A percentile compares a stretch with the other conserved stretches of the same genome.
Evolutionary conservation across 2,329 filamentous ascomycete species (phyloP).

Genomic region (Aureobasidium namibiae): DNA sequence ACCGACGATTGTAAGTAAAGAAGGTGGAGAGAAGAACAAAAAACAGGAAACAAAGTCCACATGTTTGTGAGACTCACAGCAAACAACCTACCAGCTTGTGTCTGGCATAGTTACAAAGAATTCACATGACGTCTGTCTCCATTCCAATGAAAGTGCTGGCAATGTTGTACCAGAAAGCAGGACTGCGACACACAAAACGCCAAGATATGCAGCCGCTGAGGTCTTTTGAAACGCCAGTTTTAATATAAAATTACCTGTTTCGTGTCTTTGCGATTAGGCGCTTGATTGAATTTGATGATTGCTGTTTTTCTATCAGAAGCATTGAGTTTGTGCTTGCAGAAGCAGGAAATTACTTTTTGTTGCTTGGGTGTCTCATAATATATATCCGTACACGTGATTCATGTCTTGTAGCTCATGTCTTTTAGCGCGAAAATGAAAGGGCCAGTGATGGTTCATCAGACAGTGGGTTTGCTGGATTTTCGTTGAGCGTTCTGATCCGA

Average conservation of each 20-base stretch:
- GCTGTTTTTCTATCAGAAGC: neutral
- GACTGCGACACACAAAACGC: conserved; percentile 6
- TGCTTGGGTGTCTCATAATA: conserved; percentile 1
- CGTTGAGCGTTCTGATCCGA: neutral
- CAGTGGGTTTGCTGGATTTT: neutral
- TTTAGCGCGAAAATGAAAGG: neutral
- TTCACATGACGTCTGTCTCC: conserved; percentile 10
- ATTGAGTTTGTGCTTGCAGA: neutral
- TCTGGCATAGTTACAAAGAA: conserved; percentile 1
- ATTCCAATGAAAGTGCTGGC: conserved; percentile 9
- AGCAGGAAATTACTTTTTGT: neutral
- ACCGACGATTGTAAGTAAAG: neutral
- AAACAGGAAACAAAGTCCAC: neutral
- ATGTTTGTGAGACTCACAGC: neutral
- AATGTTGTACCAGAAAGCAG: conserved; percentile 7
- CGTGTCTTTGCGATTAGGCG: neutral
- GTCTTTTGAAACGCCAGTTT: conserved; percentile 7
- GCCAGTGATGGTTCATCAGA: neutral
- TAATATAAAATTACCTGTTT: conserved; percentile 5
- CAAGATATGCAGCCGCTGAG: conserved; percentile 12
- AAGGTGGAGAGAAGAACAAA: neutral
- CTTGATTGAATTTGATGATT: neutral
- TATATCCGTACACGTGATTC: conserved; percentile 4
- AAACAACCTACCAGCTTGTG: neutral
- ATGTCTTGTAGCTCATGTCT: conserved; percentile 1